Conservation (phyloP, 1,284 basidiomycete species). For the Termitomyces sp. region DNA sequence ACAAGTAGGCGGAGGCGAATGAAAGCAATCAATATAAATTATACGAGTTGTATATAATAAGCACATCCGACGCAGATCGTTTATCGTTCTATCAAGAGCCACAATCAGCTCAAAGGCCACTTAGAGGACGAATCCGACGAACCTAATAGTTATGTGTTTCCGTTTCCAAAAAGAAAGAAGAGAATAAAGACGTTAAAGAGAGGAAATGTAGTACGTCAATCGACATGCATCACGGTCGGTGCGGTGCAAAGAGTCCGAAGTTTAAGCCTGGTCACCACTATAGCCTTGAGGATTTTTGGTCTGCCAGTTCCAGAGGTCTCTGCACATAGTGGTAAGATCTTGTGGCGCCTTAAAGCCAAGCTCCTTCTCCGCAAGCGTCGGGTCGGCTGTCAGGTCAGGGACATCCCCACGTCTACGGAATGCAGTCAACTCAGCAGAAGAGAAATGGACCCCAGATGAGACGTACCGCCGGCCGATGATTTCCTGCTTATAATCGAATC, state of each 20-base stretch:
- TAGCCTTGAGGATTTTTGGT: slow-evolving; percentile 79
- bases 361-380: slow-evolving; percentile 86
- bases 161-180: neutral
- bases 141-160: neutral
- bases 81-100: neutral
- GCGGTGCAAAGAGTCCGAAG: neutral
- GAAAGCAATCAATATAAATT: neutral
- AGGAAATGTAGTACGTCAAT: neutral
- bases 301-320: slow-evolving; percentile 94
- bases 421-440: neutral
- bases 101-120: neutral
- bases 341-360: slow-evolving; percentile 88
- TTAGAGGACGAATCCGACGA: neutral
- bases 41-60: neutral
- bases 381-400: slow-evolving; percentile 95
- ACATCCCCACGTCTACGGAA: slow-evolving; percentile 82
- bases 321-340: slow-evolving; percentile 85
- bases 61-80: neutral
- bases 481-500: slow-evolving; percentile 85
- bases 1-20: neutral
- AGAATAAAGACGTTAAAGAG: neutral
- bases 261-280: slow-evolving; percentile 13
- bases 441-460: neutral
- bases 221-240: too few relatives aligned
- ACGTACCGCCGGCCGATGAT: slow-evolving; percentile 85